Conservation (phyloP, 345 rosid genomes). For the sweet orange (Citrus sinensis) region DNA sequence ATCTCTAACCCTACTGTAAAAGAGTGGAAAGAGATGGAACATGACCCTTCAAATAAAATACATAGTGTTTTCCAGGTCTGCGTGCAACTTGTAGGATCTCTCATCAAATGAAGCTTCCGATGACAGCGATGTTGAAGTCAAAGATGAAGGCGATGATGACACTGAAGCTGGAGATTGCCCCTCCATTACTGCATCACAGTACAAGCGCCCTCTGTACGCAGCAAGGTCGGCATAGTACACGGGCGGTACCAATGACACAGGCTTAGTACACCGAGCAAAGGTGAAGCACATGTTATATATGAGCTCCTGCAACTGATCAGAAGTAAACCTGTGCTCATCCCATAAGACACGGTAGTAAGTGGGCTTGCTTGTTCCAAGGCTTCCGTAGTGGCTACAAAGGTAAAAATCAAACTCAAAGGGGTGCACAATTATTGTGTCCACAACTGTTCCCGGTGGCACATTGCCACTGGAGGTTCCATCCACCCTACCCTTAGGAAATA, state of each 20-base stretch:
- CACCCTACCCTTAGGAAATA: constrained; percentile 38
- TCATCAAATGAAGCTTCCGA: constrained; percentile 40
- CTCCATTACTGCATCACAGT: constrained; percentile 54
- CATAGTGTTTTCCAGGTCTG: constrained; percentile 62
- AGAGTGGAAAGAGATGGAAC: neutral
- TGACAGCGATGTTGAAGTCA: constrained; percentile 35
- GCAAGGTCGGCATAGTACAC: constrained; percentile 82
- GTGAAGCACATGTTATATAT: constrained; percentile 81
- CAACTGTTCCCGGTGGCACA: constrained; percentile 75
- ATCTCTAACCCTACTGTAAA: neutral
- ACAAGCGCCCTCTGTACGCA: constrained; percentile 74
- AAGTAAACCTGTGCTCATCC: constrained; percentile 62
- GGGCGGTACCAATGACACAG: constrained; percentile 78
- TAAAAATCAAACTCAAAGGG: constrained; percentile 77
- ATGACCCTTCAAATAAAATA: constrained; percentile 54
- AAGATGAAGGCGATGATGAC: constrained; percentile 37
- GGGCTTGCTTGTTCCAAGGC: constrained; percentile 85
- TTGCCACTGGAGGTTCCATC: constrained; percentile 52
- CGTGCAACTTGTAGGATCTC: constrained; percentile 47
- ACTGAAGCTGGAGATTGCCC: constrained; percentile 42
- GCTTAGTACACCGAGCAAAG: constrained; percentile 82
- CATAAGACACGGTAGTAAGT: constrained; percentile 69
- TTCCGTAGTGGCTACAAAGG: constrained; percentile 74
- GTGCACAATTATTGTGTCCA: constrained; percentile 65
- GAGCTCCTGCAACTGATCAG: constrained; percentile 66